These are phyloP conservation scores for Amanita muscaria DNA, from an alignment of 768 basidiomycete genomes.

Conservation along the genomic window DNA sequence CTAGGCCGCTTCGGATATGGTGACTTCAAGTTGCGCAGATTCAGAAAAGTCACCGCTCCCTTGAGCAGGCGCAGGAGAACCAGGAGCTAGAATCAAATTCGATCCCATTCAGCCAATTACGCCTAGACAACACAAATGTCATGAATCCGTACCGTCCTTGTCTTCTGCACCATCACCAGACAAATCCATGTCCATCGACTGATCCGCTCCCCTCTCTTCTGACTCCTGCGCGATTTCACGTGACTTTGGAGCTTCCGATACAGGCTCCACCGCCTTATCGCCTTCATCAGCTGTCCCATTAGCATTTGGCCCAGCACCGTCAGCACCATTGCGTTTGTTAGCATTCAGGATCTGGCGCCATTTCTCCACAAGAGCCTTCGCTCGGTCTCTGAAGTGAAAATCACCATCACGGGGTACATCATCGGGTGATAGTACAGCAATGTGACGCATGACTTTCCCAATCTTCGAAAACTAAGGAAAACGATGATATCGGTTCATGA, in stretches of 20 bases:
- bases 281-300: slow-evolving; percentile 3
- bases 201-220: neutral
- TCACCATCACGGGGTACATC: slow-evolving; percentile 56
- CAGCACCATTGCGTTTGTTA: slow-evolving; percentile 20
- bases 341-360: slow-evolving; percentile 52
- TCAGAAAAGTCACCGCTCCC: neutral
- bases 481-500: slow-evolving; percentile 2
- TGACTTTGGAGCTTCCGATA: neutral
- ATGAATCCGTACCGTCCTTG: slow-evolving; percentile 2
- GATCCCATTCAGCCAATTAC: slow-evolving; percentile 1
- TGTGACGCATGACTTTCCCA: slow-evolving; percentile 85
- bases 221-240: neutral
- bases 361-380: slow-evolving; percentile 58
- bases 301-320: slow-evolving; percentile 6
- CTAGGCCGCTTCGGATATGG: slow-evolving; percentile 3
- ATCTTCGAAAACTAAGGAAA: slow-evolving; percentile 64
- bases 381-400: slow-evolving; percentile 63
- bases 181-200: neutral
- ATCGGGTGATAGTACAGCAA: slow-evolving; percentile 44
- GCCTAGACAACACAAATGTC: neutral
- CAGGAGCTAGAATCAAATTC: slow-evolving; percentile 3
- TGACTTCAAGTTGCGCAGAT: slow-evolving; percentile 1
- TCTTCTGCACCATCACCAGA: neutral
- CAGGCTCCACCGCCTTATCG: neutral
- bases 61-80: slow-evolving; percentile 1